Percentiles rank a stretch among this genome's conserved stretches.
phyloP scores from a whole-genome alignment of 192 early-diverging fungal species.

The Gonapodya prolifera region DNA sequence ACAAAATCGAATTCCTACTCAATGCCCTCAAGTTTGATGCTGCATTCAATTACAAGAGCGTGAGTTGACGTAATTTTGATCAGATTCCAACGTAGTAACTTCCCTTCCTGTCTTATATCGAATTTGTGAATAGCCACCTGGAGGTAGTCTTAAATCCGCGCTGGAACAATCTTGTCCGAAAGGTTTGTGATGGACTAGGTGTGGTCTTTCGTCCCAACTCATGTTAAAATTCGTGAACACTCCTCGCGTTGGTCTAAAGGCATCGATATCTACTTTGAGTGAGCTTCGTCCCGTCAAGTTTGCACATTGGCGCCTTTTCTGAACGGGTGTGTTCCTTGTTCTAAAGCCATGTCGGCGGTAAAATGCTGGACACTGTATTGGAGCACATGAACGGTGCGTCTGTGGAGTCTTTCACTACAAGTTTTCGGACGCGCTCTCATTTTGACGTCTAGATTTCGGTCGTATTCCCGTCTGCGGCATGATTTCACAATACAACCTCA shows the following conservation, averaged over 20 bases:
- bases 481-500: conserved; percentile 54
- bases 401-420: background rate
- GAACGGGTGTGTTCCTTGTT: background rate
- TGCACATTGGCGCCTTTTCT: conserved; percentile 3
- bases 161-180: conserved; percentile 53
- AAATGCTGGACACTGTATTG: conserved; percentile 61
- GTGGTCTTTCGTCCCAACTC: background rate
- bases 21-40: conserved; percentile 60
- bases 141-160: conserved; percentile 21
- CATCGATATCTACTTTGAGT: conserved; percentile 79
- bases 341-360: conserved; percentile 28
- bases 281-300: conserved; percentile 35
- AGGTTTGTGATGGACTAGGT: background rate
- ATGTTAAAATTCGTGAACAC: too few relatives aligned
- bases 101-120: background rate
- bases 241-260: too few relatives aligned
- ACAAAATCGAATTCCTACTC: conserved; percentile 61
- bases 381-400: conserved; percentile 34
- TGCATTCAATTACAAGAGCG: conserved; percentile 89
- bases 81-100: background rate
- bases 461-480: conserved; percentile 62
- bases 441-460: conserved; percentile 15
- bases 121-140: background rate
- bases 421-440: background rate
- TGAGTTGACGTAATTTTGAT: background rate